Percentiles rank a stretch among this genome's conserved stretches.
These are phyloP conservation scores for Teratosphaeria destructans DNA, from an alignment of 2,329 filamentous ascomycete genomes.

Conservation along the genomic window DNA sequence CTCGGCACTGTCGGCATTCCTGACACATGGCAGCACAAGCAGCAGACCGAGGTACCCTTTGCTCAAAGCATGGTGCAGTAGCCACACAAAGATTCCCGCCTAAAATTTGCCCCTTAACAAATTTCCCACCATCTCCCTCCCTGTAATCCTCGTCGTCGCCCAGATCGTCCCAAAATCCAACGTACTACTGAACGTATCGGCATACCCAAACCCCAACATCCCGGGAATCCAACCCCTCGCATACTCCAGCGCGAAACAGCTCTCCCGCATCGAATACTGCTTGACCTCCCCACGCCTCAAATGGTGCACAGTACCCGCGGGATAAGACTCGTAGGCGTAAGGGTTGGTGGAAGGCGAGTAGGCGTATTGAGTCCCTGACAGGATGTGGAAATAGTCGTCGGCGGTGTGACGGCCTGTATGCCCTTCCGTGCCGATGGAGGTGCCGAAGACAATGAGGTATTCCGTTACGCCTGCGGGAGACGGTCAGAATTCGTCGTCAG, in stretches of 20 bases:
- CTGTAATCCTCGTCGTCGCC: constrained; percentile 66
- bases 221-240: constrained; percentile 83
- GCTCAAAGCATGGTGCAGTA: neutral
- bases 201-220: constrained; percentile 84
- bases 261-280: constrained; percentile 72
- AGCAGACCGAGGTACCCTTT: neutral
- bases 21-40: neutral
- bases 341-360: constrained; percentile 51
- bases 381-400: constrained; percentile 91
- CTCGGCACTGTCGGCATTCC: neutral
- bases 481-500: neutral
- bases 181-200: constrained; percentile 69
- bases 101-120: constrained; percentile 60
- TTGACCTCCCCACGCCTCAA: constrained; percentile 60
- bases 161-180: constrained; percentile 78
- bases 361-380: constrained; percentile 65
- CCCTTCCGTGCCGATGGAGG: constrained; percentile 73
- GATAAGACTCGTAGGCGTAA: constrained; percentile 60
- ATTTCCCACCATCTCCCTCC: constrained; percentile 64
- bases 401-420: constrained; percentile 82
- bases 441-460: constrained; percentile 83
- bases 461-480: constrained; percentile 55
- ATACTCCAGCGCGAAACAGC: constrained; percentile 74
- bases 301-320: constrained; percentile 60
- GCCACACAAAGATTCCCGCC: neutral